Conservation (phyloP, 139 green algal genomes). For the Mesotaenium endlicherianum region DNA sequence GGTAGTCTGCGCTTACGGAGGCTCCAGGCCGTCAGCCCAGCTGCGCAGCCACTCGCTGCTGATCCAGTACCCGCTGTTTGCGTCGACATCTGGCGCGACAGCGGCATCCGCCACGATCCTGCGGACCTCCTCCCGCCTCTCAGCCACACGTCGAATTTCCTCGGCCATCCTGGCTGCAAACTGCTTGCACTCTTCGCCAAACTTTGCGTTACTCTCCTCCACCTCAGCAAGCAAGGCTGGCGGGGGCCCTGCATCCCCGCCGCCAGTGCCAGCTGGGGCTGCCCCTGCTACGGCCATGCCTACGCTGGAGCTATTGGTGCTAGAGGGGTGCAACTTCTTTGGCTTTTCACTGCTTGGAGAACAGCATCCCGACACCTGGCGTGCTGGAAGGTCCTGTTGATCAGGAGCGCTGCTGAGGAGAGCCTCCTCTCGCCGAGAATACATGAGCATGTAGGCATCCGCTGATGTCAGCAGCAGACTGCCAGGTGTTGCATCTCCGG, state of each 20-base stretch:
- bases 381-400: too few species aligned
- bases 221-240: background rate
- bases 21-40: constrained; percentile 9
- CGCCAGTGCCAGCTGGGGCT: too few species aligned
- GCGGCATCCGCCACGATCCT: background rate
- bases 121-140: constrained; percentile 14
- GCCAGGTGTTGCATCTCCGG: background rate
- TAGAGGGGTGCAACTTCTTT: too few species aligned
- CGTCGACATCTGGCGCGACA: background rate
- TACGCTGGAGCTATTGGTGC: too few species aligned
- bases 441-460: constrained; percentile 47
- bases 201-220: background rate
- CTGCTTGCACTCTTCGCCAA: background rate
- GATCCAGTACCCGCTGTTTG: constrained; percentile 27
- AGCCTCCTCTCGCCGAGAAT: background rate
- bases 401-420: too few species aligned
- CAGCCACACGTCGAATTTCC: background rate
- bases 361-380: too few species aligned
- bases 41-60: constrained; percentile 17
- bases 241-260: too few species aligned
- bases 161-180: background rate
- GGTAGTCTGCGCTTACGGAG: constrained; percentile 11
- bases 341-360: too few species aligned
- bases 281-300: too few species aligned
- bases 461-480: constrained; percentile 22